Conservation (phyloP, 2,329 filamentous ascomycete species). For the Leptodontidium sp. region DNA sequence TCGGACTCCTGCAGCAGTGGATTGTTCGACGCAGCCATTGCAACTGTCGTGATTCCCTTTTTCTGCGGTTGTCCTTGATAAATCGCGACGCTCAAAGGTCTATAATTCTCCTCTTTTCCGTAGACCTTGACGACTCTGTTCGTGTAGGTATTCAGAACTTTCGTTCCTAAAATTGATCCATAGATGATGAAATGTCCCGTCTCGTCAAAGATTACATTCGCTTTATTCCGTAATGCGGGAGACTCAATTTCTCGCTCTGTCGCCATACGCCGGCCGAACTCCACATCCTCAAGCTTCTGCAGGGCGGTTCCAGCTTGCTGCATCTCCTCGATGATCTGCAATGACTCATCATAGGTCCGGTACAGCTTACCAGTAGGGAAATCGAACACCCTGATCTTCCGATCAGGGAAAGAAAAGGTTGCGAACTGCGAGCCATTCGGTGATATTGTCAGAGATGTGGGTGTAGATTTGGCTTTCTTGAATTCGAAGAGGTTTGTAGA, state of each 20-base stretch:
- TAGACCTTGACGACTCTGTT: constrained; percentile 92
- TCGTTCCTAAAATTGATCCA: constrained; percentile 89
- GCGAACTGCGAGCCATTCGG: constrained; percentile 87
- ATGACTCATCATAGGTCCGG: constrained; percentile 93
- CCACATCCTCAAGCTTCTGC: constrained; percentile 84
- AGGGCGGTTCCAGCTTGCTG: constrained; percentile 89
- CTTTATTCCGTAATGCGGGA: constrained; percentile 69
- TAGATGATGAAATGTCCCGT: constrained; percentile 95
- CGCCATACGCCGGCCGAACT: constrained; percentile 88
- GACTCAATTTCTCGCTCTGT: constrained; percentile 87
- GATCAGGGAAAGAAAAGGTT: constrained; percentile 89
- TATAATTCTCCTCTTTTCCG: constrained; percentile 87
- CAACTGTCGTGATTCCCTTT: constrained; percentile 91
- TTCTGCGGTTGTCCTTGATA: constrained; percentile 97
- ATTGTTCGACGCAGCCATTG: constrained; percentile 96
- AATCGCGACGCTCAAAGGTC: constrained; percentile 81
- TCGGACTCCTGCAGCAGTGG: constrained; percentile 93
- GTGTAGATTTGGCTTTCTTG: constrained; percentile 90
- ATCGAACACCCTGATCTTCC: constrained; percentile 92
- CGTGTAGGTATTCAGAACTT: constrained; percentile 95
- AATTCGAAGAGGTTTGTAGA: constrained; percentile 96
- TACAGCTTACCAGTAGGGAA: constrained; percentile 89
- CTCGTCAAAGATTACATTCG: constrained; percentile 94
- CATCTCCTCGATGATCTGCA: constrained; percentile 90
- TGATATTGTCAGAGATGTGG: constrained; percentile 83